A percentile compares a stretch with the other conserved stretches of the same genome.
Conservation (phyloP, 2,329 filamentous ascomycete species). For the Rutstroemia sp. region DNA sequence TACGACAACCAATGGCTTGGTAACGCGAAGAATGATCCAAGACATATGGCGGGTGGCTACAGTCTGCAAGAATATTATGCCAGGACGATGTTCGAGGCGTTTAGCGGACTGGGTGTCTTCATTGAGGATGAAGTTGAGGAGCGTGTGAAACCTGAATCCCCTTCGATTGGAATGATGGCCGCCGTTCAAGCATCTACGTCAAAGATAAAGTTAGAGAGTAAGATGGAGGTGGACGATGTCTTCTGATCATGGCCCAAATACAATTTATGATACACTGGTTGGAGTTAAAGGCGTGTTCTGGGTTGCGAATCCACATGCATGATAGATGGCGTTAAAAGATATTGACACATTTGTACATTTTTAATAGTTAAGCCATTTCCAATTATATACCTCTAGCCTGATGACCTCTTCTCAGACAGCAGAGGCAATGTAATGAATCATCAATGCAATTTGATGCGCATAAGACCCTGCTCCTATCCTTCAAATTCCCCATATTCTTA, state of each 20-base stretch:
- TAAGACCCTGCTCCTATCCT: conserved; percentile 7
- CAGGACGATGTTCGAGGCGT: conserved; percentile 78
- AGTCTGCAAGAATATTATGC: conserved; percentile 74
- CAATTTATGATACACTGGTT: background rate
- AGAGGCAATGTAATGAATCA: conserved; percentile 20
- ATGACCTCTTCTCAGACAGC: conserved; percentile 2
- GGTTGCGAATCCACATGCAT: too few species aligned
- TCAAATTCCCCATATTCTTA: conserved; percentile 10
- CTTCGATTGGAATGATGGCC: conserved; percentile 31
- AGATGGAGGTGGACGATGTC: conserved; percentile 44
- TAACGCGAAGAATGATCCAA: conserved; percentile 54
- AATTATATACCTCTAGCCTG: conserved; percentile 13
- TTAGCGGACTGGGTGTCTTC: conserved; percentile 81
- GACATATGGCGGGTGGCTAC: conserved; percentile 74
- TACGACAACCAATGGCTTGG: conserved; percentile 75
- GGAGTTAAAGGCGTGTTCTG: background rate
- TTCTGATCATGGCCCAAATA: conserved; percentile 27
- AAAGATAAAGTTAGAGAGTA: conserved; percentile 26
- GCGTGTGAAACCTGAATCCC: conserved; percentile 25
- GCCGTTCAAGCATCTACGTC: conserved; percentile 29
- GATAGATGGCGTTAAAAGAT: background rate
- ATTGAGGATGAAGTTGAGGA: conserved; percentile 58
- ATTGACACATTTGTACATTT: conserved; percentile 2
- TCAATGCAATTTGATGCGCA: conserved; percentile 19
- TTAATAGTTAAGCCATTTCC: background rate